Conservation (phyloP, 2,329 filamentous ascomycete genomes). For the Exophiala sideris region DNA sequence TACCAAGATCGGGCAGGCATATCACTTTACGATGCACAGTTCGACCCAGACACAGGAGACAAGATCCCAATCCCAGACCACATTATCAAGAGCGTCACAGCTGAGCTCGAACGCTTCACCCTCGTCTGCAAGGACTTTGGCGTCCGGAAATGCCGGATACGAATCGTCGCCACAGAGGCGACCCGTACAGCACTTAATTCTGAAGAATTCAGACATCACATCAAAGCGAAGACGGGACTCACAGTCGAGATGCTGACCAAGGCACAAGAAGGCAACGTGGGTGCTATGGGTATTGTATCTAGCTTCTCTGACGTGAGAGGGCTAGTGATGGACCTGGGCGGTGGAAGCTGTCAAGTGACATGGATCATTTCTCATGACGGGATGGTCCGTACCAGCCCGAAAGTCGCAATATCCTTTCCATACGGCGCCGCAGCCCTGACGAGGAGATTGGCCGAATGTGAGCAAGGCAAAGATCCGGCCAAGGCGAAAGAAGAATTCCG, state of each 20-base stretch:
- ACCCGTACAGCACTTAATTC: slow-evolving; percentile 77
- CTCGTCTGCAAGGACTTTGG: slow-evolving; percentile 65
- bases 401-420: slow-evolving; percentile 62
- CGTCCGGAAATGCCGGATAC: slow-evolving; percentile 62
- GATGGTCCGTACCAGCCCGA: slow-evolving; percentile 48
- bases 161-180: slow-evolving; percentile 84
- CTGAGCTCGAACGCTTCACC: slow-evolving; percentile 66
- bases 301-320: slow-evolving; percentile 67
- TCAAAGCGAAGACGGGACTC: slow-evolving; percentile 62
- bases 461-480: slow-evolving; percentile 37
- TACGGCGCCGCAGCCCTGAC: slow-evolving; percentile 67
- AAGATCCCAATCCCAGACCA: slow-evolving; percentile 53
- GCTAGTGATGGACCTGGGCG: slow-evolving; percentile 78
- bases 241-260: slow-evolving; percentile 70
- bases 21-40: slow-evolving; percentile 79
- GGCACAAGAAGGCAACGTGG: slow-evolving; percentile 75
- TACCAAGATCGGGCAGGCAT: slow-evolving; percentile 75
- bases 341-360: slow-evolving; percentile 57
- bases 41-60: slow-evolving; percentile 29
- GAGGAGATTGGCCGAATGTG: slow-evolving; percentile 48
- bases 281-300: slow-evolving; percentile 77
- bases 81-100: slow-evolving; percentile 64
- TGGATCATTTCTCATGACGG: slow-evolving; percentile 58
- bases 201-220: slow-evolving; percentile 62
- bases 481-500: slow-evolving; percentile 41